Evolutionary conservation across 306 rosid genomes (phyloP), one percentile per base, ranked within the genome.

Genomic region (Pyrus communis): DNA sequence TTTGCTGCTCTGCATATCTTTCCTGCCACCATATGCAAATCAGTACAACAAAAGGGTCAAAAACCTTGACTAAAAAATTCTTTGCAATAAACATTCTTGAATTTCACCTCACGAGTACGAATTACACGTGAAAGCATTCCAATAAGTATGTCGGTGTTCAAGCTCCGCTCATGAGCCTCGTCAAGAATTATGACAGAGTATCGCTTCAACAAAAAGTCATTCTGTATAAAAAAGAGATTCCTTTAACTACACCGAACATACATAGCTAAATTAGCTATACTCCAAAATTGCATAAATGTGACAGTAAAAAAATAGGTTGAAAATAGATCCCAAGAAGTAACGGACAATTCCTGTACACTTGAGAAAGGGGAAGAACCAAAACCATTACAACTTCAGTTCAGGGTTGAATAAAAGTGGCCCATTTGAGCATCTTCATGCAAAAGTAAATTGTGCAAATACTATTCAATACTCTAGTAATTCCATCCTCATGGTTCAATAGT

Each of bases 111-210:
- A 46, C 97, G 97, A 79, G 74, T 71, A 82, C 31, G 63, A 76
- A 90, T 84, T 66, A 86, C 93, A 54, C 92, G 96, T 23, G 98
- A 90, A 84, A 92, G 91, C 93, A 95, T 95, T 78, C 96, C 97
- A 11, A 92, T 90, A 77, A 95, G 90, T 78, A 95, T 89, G 86
- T 92, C 96, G 4, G 98, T 95, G 87, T 91, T 89, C 92, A 95
- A 88, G 91, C 97, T 95, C 86, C 98, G 89, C 84, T 94, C 98
- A 73, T 94, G 98, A 82, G 95, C 98, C 85, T 94, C 98, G 40
- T 94, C 98, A 38, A 92, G 91, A 86, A 94, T 79, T 75, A 94
- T 70, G 72, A 94, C 91, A 51, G 97, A 92, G 81, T 92, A 94
- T 27, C 83, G 91, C 85, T 85, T 92, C 82, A 94, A 76, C 79